A percentile compares a stretch with the other conserved stretches of the same genome.
These are phyloP conservation scores for Lactarius quietus DNA, from an alignment of 768 basidiomycete genomes.

Conservation along the genomic window DNA sequence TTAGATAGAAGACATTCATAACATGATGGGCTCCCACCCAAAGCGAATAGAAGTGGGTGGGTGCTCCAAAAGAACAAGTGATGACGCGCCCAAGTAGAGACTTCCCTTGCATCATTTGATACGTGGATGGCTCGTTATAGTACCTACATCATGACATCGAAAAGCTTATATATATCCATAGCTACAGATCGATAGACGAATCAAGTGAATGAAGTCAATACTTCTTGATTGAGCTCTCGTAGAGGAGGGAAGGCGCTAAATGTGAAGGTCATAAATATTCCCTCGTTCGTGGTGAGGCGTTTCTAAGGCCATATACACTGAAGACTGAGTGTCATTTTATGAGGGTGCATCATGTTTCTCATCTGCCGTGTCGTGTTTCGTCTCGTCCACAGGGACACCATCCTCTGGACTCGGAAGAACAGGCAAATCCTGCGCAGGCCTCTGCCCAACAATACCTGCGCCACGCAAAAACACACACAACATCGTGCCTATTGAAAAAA, in stretches of 20 bases:
- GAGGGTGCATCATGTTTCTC: neutral
- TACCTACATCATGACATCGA: neutral
- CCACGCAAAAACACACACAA: constrained; percentile 31
- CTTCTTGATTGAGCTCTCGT: too few species aligned
- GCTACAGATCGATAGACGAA: neutral
- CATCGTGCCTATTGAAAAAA: constrained; percentile 4
- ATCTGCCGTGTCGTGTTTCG: neutral
- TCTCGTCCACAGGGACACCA: neutral
- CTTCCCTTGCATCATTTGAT: neutral
- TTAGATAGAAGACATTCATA: neutral
- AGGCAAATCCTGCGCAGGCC: neutral
- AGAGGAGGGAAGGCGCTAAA: too few species aligned
- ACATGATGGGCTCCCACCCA: neutral
- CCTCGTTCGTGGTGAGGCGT: too few species aligned
- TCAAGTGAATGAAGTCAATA: neutral
- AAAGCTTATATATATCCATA: neutral
- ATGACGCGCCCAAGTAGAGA: neutral
- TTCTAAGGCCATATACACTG: too few species aligned
- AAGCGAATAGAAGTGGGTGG: neutral
- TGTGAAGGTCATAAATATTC: neutral
- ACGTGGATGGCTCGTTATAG: neutral
- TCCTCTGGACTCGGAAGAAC: neutral
- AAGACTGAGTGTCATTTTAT: too few species aligned
- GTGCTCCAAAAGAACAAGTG: neutral
- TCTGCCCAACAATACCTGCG: constrained; percentile 43